Conservation (phyloP, 169 alveolate genomes). For the Eimeria sp. region DNA sequence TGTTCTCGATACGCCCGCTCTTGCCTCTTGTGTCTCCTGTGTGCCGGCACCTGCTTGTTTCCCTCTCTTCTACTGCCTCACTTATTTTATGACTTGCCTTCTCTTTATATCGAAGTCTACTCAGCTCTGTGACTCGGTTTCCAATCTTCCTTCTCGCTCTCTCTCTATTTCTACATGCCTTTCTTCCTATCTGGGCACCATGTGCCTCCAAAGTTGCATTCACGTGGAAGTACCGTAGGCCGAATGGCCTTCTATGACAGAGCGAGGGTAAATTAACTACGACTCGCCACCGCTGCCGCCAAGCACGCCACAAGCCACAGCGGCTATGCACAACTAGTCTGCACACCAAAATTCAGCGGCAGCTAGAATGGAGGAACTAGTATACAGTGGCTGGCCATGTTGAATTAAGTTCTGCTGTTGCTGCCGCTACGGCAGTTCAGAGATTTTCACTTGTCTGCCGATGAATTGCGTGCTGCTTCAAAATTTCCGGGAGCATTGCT, state of each 20-base stretch:
- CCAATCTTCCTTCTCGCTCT: neutral
- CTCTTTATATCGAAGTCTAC: neutral
- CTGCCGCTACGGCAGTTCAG: neutral
- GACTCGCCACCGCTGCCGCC: neutral
- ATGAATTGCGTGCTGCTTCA: constrained; percentile 81
- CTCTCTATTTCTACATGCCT: neutral
- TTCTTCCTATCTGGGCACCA: neutral
- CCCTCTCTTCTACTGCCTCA: neutral
- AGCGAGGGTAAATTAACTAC: neutral
- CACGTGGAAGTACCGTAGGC: neutral
- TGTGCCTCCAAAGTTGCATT: neutral
- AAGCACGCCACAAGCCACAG: neutral
- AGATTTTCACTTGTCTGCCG: constrained; percentile 68
- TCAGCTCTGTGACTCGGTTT: neutral
- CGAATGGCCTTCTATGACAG: neutral
- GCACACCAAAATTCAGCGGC: neutral
- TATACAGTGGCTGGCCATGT: neutral
- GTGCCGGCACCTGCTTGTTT: neutral
- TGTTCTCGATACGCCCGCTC: neutral
- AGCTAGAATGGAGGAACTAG: neutral
- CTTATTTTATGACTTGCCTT: neutral
- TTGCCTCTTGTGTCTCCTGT: neutral
- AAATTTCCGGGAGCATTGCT: constrained; percentile 72
- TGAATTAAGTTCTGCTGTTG: neutral
- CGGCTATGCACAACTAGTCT: neutral